Base-by-base conservation (phyloP, 2,329 filamentous ascomycete species). In the Mariannaea sp. region DNA sequence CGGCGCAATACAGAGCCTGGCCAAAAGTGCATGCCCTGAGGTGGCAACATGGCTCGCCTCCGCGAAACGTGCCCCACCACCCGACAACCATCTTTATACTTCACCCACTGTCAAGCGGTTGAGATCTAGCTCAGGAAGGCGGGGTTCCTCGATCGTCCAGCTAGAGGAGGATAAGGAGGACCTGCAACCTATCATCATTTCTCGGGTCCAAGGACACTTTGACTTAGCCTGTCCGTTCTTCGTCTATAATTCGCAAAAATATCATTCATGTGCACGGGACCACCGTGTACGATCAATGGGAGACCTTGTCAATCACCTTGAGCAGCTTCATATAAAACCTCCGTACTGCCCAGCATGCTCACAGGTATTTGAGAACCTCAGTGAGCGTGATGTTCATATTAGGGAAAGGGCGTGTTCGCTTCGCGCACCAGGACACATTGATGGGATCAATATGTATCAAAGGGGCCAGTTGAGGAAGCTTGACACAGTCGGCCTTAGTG, bases 271-370 rank as follows among this genome's bases (percentile, higher is more conserved):
- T 13, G 20, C 36, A 20, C 20, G 13, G 10, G 3, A 36, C 4
- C 13, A 26, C 8, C 19, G 26, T 35, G n/a, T 36, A 10, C 32
- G 8, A 1, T 26, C 43, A 10, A 19, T 46, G 13, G 19, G n/a
- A 9, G 43, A 46, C 7, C 19, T 46, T 1, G 36, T 46, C 7
- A 4, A 5, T 3, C 43, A 46, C 8, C 43, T 46, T 9, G 3
- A 17, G 6, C n/a, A 13, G 2, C 2, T 16, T 19, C 43, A 46
- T 17, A 6, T 20, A 9, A 33, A 46, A 3, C 43, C 43, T 2
- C 43, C 43, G 7, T 36, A 35, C 16, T 46, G 43, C n/a, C 43
- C 43, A 36, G 14, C 22, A 30, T 46, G 43, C 7, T 33, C n/a
- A 9, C 13, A 20, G 17, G 8, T n/a, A 5, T 46, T 46, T n/a